Percentiles rank a stretch among this genome's conserved stretches.
phyloP scores from a whole-genome alignment of 805 yeast species.

The Yamadazyma akitaensis region DNA sequence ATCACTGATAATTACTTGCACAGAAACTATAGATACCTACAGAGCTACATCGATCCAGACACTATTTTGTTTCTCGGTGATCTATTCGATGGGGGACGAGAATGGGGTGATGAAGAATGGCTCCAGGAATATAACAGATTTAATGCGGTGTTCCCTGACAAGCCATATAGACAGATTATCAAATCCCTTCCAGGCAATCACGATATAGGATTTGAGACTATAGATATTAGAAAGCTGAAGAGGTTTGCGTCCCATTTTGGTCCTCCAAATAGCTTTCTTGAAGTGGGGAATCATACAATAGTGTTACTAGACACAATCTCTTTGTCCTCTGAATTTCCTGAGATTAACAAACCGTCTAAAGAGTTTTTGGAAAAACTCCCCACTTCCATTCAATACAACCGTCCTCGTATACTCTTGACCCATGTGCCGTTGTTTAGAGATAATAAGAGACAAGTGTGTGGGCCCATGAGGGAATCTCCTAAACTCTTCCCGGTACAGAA shows the following conservation, averaged over 20 bases:
- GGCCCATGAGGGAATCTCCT: slow-evolving; percentile 68
- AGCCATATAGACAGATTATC: slow-evolving; percentile 38
- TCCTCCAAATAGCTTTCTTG: slow-evolving; percentile 50
- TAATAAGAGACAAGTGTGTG: slow-evolving; percentile 63
- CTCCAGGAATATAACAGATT: slow-evolving; percentile 67
- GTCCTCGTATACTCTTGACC: slow-evolving; percentile 67
- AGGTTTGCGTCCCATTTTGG: slow-evolving; percentile 78
- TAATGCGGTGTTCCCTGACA: slow-evolving; percentile 58
- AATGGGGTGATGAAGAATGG: slow-evolving; percentile 71
- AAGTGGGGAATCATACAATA: slow-evolving; percentile 66
- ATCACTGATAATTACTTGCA: slow-evolving; percentile 77
- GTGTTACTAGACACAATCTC: slow-evolving; percentile 83
- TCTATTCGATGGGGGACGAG: slow-evolving; percentile 91
- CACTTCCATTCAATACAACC: slow-evolving; percentile 21
- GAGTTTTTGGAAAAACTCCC: slow-evolving; percentile 45
- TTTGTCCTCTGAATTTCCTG: slow-evolving; percentile 52
- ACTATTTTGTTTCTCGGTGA: slow-evolving; percentile 83
- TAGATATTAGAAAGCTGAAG: slow-evolving; percentile 51
- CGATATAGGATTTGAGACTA: slow-evolving; percentile 90
- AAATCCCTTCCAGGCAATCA: slow-evolving; percentile 81
- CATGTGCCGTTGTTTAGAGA: slow-evolving; percentile 88
- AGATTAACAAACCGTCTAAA: slow-evolving; percentile 48
- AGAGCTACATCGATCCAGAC: slow-evolving; percentile 64
- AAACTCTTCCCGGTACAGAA: slow-evolving; percentile 60
- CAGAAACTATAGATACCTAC: slow-evolving; percentile 65